Base-by-base conservation (phyloP, 1,139 yeast genomes). In the Magnusiomyces clavatus region DNA sequence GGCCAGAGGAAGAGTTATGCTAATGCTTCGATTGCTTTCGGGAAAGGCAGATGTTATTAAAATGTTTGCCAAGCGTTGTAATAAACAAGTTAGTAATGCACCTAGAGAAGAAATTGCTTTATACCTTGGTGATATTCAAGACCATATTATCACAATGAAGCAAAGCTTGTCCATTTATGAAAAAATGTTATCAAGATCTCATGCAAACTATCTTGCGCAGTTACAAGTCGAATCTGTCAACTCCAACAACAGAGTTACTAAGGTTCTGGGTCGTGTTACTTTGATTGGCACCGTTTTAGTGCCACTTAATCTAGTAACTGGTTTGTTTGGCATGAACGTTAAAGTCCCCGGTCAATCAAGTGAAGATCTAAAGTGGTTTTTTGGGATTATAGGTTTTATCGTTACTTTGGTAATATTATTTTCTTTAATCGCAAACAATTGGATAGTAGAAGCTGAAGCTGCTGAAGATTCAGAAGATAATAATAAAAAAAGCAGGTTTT, bases 11-110 rank as follows among this genome's bases (percentile, higher is more conserved):
- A 86, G 84, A 64, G 95, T 89, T 42, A 90, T 90, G 96, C 85
- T 95, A 0, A 73, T 90, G 65, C 83, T 92, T 86, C 77, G 98
- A 62, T 74, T 92, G 56, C 75, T 92, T 51, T 83, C 95, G 31
- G 96, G 96, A 56, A 92, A 92, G 67, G 97, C 98, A 0, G 98
- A 94, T 68, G 98, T 92, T 54, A 88, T 92, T 62, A 86, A 87
- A 64, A 92, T 90, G 95, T 89, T 92, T 75, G 95, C 97, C 41
- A 92, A 92, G 66, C 77, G 98, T 64, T 90, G 97, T 69, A 94
- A 86, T 61, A 97, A 92, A 75, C 60, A 72, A 58, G 56, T 71
- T 67, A 68, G 67, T 39, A 67, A 65, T 43, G 72, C 71, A 39
- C 74, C 76, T 5, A 63, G 68, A 49, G 66, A 67, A 16, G 77